Conservation (phyloP, 2,329 filamentous ascomycete species). For the Colletotrichum sp. region DNA sequence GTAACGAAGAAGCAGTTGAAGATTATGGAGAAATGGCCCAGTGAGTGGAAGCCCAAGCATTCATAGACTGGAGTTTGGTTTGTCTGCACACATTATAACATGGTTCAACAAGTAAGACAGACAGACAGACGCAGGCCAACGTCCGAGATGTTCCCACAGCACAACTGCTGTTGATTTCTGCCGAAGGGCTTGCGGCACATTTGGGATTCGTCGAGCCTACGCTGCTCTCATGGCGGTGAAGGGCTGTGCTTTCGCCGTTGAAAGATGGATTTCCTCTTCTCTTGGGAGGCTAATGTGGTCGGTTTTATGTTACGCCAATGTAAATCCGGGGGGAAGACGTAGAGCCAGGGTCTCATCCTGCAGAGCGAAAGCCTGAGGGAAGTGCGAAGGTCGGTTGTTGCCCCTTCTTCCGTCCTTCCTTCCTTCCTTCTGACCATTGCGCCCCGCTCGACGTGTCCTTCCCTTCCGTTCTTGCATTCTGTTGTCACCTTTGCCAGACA, state of each 20-base stretch:
- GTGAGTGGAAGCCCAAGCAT: conserved; percentile 15
- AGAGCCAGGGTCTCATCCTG: background rate
- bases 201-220: background rate
- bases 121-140: background rate
- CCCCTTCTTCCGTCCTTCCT: background rate
- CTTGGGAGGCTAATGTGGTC: background rate
- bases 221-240: background rate
- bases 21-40: conserved; percentile 17
- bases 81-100: background rate
- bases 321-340: background rate
- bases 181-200: background rate
- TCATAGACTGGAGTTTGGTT: background rate
- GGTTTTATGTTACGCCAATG: background rate
- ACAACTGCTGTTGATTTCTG: background rate
- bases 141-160: background rate
- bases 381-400: background rate
- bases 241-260: background rate
- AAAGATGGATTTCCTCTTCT: background rate
- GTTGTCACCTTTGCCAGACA: background rate
- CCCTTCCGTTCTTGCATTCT: background rate
- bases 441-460: background rate
- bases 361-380: background rate
- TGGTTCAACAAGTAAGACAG: background rate
- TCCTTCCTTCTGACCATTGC: background rate
- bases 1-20: background rate